phyloP scores from a whole-genome alignment of 495 filamentous ascomycete genomes.

The Trichoderma reesei region DNA sequence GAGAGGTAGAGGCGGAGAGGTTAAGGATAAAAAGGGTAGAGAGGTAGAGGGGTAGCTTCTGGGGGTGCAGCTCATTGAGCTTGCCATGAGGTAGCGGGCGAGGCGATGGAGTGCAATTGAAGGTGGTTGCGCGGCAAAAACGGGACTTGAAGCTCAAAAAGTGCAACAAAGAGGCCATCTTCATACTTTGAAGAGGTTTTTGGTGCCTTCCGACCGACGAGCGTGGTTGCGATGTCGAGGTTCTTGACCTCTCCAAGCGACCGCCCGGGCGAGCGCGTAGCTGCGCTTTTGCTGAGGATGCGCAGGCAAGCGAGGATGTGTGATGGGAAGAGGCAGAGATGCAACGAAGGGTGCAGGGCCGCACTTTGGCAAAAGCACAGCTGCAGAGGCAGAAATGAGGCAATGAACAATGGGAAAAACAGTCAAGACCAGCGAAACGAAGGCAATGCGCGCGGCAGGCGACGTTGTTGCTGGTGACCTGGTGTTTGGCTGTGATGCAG shows the following conservation, averaged over 20 bases:
- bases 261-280: constrained; percentile 8
- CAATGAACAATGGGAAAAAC: not conserved
- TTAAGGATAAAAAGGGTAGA: not conserved
- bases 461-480: constrained; percentile 24
- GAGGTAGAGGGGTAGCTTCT: constrained; percentile 1
- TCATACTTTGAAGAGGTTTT: constrained; percentile 21
- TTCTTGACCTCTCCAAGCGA: constrained; percentile 15
- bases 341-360: not conserved
- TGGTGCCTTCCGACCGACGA: not conserved
- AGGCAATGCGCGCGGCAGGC: not conserved
- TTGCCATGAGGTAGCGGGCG: not conserved
- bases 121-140: constrained; percentile 22
- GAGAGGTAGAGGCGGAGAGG: too few species aligned
- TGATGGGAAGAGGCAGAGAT: constrained; percentile 4
- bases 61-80: not conserved
- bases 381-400: constrained; percentile 7
- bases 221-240: constrained; percentile 13
- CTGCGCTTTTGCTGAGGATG: not conserved
- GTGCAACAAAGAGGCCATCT: constrained; percentile 11
- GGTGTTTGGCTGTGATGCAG: constrained; percentile 23
- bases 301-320: not conserved
- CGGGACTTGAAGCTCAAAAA: constrained; percentile 26
- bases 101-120: constrained; percentile 28
- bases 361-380: constrained; percentile 4
- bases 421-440: not conserved